phyloP scores from a whole-genome alignment of 2,329 filamentous ascomycete genomes.

The Ascochyta clinopodiicola region DNA sequence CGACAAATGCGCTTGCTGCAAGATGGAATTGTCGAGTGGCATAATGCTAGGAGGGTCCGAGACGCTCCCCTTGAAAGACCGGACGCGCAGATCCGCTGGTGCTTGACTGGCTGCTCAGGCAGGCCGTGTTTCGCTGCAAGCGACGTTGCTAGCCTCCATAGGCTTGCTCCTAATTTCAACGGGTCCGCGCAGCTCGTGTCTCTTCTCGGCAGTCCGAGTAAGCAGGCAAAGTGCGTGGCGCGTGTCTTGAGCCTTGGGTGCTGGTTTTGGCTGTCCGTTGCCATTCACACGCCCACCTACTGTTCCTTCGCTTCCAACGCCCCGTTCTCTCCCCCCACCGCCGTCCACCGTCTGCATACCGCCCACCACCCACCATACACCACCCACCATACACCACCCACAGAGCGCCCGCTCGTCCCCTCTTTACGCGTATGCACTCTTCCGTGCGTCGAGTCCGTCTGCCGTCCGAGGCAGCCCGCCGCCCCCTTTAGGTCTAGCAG shows the following conservation, averaged over 20 bases:
- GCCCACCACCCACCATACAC: conserved; percentile 5
- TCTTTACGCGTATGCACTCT: conserved; percentile 24
- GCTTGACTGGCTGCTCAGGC: background rate
- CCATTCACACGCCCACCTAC: conserved; percentile 7
- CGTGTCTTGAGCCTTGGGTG: background rate
- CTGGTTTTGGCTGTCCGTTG: conserved; percentile 9
- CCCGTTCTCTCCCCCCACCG: no score
- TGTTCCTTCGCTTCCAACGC: background rate
- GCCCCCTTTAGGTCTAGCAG: conserved; percentile 26
- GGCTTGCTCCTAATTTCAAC: conserved; percentile 24
- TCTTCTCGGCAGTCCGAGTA: conserved; percentile 5
- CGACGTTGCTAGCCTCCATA: conserved; percentile 9
- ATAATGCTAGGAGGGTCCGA: background rate
- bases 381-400: conserved; percentile 10
- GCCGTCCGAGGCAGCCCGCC: conserved; percentile 17
- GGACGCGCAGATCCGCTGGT: background rate
- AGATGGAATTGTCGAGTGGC: conserved; percentile 13
- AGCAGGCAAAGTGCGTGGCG: conserved; percentile 6
- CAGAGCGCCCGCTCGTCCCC: conserved; percentile 32
- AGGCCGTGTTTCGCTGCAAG: conserved; percentile 11
- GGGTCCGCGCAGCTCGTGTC: conserved; percentile 19
- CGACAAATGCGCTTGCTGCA: background rate
- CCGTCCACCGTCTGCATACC: background rate
- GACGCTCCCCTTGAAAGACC: background rate
- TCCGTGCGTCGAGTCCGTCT: conserved; percentile 5